Base-by-base conservation (phyloP, 176 grass and related monocot genomes). In the Ensete ventricosum region DNA sequence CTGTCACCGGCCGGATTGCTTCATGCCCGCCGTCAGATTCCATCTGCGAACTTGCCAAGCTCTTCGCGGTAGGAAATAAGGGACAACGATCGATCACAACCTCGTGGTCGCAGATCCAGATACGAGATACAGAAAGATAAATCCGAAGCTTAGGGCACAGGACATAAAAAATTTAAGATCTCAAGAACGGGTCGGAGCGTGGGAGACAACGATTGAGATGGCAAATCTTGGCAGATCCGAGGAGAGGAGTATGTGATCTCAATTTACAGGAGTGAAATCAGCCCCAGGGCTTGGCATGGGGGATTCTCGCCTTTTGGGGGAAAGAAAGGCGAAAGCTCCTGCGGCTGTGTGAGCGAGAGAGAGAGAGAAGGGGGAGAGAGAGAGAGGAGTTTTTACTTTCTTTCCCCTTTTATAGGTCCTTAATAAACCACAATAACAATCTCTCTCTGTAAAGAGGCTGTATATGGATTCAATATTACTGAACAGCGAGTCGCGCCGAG, bases 11-110 rank as follows among this genome's bases (percentile, higher is more conserved):
- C 21, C 23, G 29, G 64, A 52, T 26, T 25, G 54, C 8, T 20
- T 57, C 48, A 14, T 79, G 54, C 54, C 52, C 62, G 10, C 53
- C 51, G 48, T 52, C 71, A 75, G 55, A 50, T 50, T 63, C 74
- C 74, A 76, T 76, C 55, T 14, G 2, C 0, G 17, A 19, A n/a
- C n/a, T 3, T 19, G 5, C 29, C 9, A 49, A 69, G 14, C 19
- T 29, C 27, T 19, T 13, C 9, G 51, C 9, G 76, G 55, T 1
- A 51, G 27, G 21, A 62, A 67, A 48, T 69, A 74, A 79, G 58
- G 78, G 74, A 62, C 59, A 71, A 73, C 84, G 67, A 76, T 76
- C 17, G 65, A 84, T 81, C 89, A 85, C 89, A 90, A 86, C 60
- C 80, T 54, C 29, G 27, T 19, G 13, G 29, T 13, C 26, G 26